Evolutionary conservation across 805 yeast genomes (phyloP).

Genomic region (Teunomyces pallodes): DNA sequence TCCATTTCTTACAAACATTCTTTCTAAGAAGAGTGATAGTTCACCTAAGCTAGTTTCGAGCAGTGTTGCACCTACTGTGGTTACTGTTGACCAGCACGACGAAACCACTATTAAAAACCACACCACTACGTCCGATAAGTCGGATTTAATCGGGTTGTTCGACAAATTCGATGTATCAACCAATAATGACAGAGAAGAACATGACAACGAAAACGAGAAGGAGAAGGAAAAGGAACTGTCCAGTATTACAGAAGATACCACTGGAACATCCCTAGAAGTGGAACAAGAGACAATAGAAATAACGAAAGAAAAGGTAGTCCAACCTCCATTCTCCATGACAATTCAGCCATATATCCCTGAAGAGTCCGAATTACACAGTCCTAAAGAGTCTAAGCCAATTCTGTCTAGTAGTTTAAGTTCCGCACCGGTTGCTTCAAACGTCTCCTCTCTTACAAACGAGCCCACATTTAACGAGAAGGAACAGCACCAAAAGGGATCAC

Average conservation of each 20-base stretch:
- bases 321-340: neutral
- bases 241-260: neutral
- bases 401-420: neutral
- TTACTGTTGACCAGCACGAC: conserved; percentile 13
- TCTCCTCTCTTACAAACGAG: neutral
- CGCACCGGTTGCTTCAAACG: neutral
- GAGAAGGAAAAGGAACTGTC: conserved; percentile 8
- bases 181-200: conserved; percentile 2
- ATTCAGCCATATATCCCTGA: conserved; percentile 1
- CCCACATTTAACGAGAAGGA: conserved; percentile 2
- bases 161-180: conserved; percentile 32
- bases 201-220: conserved; percentile 7
- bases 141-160: conserved; percentile 30
- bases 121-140: conserved; percentile 1
- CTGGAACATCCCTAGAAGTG: neutral
- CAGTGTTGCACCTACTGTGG: conserved; percentile 22
- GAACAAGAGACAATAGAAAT: conserved; percentile 1
- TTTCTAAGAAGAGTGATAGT: conserved; percentile 7
- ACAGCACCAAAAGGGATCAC: neutral
- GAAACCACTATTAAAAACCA: neutral
- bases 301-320: conserved; percentile 1
- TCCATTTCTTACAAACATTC: conserved; percentile 18
- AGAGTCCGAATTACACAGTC: neutral
- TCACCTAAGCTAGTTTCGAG: conserved; percentile 5
- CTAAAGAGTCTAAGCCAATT: neutral